Percentiles rank a stretch among this genome's conserved stretches.
phyloP scores from a whole-genome alignment of 2,329 filamentous ascomycete species.

The Fusarium brachygibbosum region DNA sequence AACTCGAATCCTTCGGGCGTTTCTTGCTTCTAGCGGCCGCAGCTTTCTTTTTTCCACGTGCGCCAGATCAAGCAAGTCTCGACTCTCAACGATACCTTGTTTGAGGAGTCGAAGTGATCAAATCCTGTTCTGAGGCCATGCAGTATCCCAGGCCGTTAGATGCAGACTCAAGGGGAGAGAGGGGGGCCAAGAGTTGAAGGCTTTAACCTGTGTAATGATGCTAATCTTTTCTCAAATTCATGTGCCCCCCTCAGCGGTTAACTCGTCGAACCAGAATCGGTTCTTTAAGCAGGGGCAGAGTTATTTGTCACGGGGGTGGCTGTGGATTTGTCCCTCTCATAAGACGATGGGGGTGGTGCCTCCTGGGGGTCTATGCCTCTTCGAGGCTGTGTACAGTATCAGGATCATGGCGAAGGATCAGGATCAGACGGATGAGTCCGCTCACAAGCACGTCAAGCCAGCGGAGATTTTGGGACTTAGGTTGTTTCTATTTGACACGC shows the following conservation, averaged over 20 bases:
- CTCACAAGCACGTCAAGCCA: conserved; percentile 5
- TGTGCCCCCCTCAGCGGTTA: not conserved
- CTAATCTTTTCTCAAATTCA: not conserved
- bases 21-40: conserved; percentile 19
- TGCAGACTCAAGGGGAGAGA: conserved; percentile 1
- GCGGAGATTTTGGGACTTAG: not conserved
- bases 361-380: not conserved
- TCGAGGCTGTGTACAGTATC: conserved; percentile 24
- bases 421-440: conserved; percentile 15
- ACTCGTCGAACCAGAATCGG: not conserved
- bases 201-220: not conserved
- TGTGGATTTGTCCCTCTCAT: conserved; percentile 15
- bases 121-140: conserved; percentile 1
- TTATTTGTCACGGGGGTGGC: conserved; percentile 20
- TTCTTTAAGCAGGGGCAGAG: conserved; percentile 12
- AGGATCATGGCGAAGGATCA: conserved; percentile 7
- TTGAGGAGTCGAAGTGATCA: not conserved
- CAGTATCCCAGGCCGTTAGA: not conserved
- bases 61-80: not conserved
- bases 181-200: not conserved
- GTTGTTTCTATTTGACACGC: conserved; percentile 8
- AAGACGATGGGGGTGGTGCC: conserved; percentile 6
- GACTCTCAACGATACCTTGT: not conserved
- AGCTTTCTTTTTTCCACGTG: conserved; percentile 11
- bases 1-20: conserved; percentile 23